A percentile compares a stretch with the other conserved stretches of the same genome.
Evolutionary conservation across 352 stramenopile species (phyloP).

Genomic region (Phytophthora cactorum): DNA sequence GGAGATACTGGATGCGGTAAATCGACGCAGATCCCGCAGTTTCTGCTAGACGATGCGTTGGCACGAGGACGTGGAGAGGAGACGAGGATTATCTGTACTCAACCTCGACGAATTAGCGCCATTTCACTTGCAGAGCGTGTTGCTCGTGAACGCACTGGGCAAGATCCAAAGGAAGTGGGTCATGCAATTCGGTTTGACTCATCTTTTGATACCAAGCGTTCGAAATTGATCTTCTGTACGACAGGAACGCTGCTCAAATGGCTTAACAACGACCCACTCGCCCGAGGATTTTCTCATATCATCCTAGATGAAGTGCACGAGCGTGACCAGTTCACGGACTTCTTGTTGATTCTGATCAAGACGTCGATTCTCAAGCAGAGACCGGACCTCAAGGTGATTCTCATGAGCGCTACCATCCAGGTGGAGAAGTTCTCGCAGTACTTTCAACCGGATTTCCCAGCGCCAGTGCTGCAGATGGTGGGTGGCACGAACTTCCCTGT

Average conservation of each 20-base stretch:
- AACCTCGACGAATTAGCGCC: slow-evolving; percentile 93
- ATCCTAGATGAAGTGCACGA: slow-evolving; percentile 98
- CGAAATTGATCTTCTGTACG: slow-evolving; percentile 97
- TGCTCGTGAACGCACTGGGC: slow-evolving; percentile 67
- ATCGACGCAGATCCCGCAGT: slow-evolving; percentile 94
- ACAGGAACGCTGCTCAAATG: slow-evolving; percentile 93
- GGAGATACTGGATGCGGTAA: slow-evolving; percentile 96
- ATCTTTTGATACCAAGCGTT: slow-evolving; percentile 73
- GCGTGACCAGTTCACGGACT: slow-evolving; percentile 95
- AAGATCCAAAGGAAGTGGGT: slow-evolving; percentile 80
- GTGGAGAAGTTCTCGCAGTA: slow-evolving; percentile 93
- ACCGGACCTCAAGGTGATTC: slow-evolving; percentile 89
- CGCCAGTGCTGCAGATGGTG: slow-evolving; percentile 79
- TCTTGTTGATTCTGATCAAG: slow-evolving; percentile 95
- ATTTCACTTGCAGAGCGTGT: slow-evolving; percentile 92
- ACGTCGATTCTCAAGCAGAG: slow-evolving; percentile 84
- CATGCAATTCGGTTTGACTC: slow-evolving; percentile 94
- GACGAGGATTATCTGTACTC: slow-evolving; percentile 91
- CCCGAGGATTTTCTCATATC: slow-evolving; percentile 90
- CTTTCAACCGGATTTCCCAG: slow-evolving; percentile 80
- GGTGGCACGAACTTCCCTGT: slow-evolving; percentile 91
- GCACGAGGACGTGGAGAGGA: slow-evolving; percentile 61
- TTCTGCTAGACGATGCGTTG: slow-evolving; percentile 89
- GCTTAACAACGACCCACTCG: slow-evolving; percentile 77
- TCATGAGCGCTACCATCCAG: slow-evolving; percentile 97